Base-by-base conservation (phyloP, 2,329 filamentous ascomycete genomes). In the Xylaria sp. region DNA sequence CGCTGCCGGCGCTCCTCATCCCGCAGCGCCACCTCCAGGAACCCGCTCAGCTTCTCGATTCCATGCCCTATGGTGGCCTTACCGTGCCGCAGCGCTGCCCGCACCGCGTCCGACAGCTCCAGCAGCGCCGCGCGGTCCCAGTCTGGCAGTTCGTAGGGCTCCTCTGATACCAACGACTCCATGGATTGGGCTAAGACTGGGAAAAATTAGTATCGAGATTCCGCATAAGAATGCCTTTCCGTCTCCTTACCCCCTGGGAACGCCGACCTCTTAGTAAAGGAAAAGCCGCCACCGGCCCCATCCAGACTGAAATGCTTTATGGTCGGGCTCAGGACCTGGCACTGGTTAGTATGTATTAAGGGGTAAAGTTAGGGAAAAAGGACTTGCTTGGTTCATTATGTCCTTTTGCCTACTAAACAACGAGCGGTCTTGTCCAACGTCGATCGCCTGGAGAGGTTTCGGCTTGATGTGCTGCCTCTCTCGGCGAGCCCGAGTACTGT, bases 21-120 rank as follows among this genome's bases (percentile, higher is more conserved):
- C 39, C 67, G 67, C 13, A 75, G 56, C 1, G 73, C 69, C 1
- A 70, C 66, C 11, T 74, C 64, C 16, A 81, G 59, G 53, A 79
- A 75, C 6, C 57, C 63, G 50, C 70, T 71, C n/a, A 77, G 63
- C 37, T 68, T 69, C n/a, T 72, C 67, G 17, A 65, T 66, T 26
- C 71, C 62, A 0, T 68, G 62, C 0, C 74, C 73, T 1, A 73
- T 62, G 4, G 48, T 63, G 4, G 48, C 62, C 34, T 68, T 66
- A 7, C 68, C 60, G 6, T 68, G 59, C 7, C 62, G 59, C 1
- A 81, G 63, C 8, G 67, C 71, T 2, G 61, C 58, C 2, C 78
- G 72, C 29, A 77, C 66, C 1, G 71, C 67, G 55, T 81, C 75
- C 34, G 75, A 78, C 5, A 81, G 67, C 16, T 72, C 61, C 3